phyloP scores from a whole-genome alignment of 306 rosid genomes.

The Dryas alaskensis region DNA sequence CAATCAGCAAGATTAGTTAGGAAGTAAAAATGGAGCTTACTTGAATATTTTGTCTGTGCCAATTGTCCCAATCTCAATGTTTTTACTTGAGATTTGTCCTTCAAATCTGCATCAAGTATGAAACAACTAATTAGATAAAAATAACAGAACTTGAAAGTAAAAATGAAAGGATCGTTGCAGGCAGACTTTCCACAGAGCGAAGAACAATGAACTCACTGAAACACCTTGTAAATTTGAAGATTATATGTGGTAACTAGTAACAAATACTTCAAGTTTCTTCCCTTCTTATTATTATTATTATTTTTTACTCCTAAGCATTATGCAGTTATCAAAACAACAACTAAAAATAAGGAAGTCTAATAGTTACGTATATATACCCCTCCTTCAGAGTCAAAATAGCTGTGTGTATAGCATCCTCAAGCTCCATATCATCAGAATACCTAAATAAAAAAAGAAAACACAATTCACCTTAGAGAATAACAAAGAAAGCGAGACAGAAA shows the following conservation, averaged over 20 bases:
- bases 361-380: constrained; percentile 57
- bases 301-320: background rate
- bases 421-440: constrained; percentile 94
- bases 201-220: background rate
- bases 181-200: background rate
- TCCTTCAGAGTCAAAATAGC: constrained; percentile 97
- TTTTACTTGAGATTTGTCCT: constrained; percentile 92
- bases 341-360: background rate
- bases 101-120: constrained; percentile 55
- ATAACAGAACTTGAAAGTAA: background rate
- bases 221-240: background rate
- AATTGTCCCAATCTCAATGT: constrained; percentile 94
- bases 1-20: background rate
- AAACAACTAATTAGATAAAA: background rate
- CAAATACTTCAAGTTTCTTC: constrained; percentile 10
- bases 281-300: no score
- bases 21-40: constrained; percentile 29
- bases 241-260: background rate
- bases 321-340: background rate
- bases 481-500: background rate
- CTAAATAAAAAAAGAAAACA: constrained; percentile 36
- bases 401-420: constrained; percentile 94
- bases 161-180: background rate
- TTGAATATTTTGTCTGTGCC: constrained; percentile 82
- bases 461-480: background rate